Evolutionary conservation across 1,139 yeast genomes (phyloP).

Genomic region (Debaryomycetaceae sp.): DNA sequence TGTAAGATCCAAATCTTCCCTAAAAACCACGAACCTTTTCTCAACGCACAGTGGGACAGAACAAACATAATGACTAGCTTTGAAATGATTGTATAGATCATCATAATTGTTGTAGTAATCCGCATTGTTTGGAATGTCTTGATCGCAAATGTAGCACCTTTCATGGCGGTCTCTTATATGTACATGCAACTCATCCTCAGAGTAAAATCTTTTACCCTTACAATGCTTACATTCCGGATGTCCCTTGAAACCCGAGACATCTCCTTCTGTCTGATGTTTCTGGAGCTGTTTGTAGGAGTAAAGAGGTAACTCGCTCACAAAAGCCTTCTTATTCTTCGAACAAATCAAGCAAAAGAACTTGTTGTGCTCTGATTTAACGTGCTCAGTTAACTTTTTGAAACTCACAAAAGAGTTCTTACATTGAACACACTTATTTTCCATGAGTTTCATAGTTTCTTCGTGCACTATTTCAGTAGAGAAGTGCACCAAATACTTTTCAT

Average conservation of each 20-base stretch:
- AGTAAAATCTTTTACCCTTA: constrained; percentile 69
- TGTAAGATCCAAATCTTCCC: constrained; percentile 79
- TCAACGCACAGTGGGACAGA: constrained; percentile 81
- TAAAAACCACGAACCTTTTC: constrained; percentile 85
- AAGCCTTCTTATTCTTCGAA: constrained; percentile 69
- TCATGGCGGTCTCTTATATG: constrained; percentile 88
- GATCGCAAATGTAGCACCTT: constrained; percentile 87
- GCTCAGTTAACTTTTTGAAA: constrained; percentile 63
- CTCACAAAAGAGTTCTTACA: constrained; percentile 42
- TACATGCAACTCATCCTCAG: constrained; percentile 78
- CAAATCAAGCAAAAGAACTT: constrained; percentile 73
- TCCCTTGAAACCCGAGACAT: constrained; percentile 71
- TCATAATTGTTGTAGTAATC: constrained; percentile 80
- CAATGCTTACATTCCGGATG: constrained; percentile 92
- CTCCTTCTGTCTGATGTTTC: constrained; percentile 70
- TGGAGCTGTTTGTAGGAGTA: constrained; percentile 62
- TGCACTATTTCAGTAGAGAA: constrained; percentile 48
- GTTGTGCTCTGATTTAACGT: constrained; percentile 60
- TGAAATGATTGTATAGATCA: constrained; percentile 71
- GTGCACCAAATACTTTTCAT: constrained; percentile 46
- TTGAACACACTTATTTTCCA: constrained; percentile 57
- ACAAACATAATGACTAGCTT: constrained; percentile 71
- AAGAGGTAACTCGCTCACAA: constrained; percentile 65
- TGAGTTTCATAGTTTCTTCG: constrained; percentile 46
- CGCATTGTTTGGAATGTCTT: constrained; percentile 58